phyloP scores from a whole-genome alignment of 345 rosid species.

The Raphanus raphanistrum region DNA sequence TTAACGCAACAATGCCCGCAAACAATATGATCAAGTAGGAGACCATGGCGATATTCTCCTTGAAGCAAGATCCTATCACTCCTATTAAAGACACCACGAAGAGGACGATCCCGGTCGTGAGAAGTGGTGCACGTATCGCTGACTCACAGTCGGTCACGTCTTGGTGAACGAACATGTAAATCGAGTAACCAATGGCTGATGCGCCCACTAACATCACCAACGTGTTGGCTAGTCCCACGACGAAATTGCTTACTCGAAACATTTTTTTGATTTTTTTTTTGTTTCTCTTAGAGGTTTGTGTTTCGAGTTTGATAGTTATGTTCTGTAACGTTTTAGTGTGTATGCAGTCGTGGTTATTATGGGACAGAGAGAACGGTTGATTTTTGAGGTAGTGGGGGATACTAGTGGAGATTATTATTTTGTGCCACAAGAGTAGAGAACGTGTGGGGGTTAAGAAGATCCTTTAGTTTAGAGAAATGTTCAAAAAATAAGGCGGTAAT shows the following conservation, averaged over 20 bases:
- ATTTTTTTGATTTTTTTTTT: conserved; percentile 5
- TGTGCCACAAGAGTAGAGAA: conserved; percentile 6
- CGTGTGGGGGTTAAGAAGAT: conserved; percentile 30
- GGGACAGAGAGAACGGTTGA: conserved; percentile 21
- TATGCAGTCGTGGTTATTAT: conserved; percentile 15
- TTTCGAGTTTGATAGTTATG: background rate
- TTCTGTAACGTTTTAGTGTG: conserved; percentile 20
- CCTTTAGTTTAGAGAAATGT: conserved; percentile 3
- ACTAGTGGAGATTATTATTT: conserved; percentile 17
- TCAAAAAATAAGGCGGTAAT: too few relatives aligned
- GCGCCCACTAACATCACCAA: conserved; percentile 36
- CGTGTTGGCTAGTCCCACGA: conserved; percentile 40
- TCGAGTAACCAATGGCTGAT: conserved; percentile 38
- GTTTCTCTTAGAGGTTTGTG: background rate
- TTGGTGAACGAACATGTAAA: conserved; percentile 38
- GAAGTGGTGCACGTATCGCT: conserved; percentile 32
- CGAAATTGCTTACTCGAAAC: conserved; percentile 42
- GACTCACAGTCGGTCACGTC: conserved; percentile 34
- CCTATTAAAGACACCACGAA: conserved; percentile 34
- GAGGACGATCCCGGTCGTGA: conserved; percentile 34
- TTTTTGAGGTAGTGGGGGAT: conserved; percentile 24
- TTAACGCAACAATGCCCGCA: conserved; percentile 17
- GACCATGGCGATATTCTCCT: conserved; percentile 33
- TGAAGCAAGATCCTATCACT: conserved; percentile 39
- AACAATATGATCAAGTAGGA: conserved; percentile 34